Evolutionary conservation across 306 rosid species (phyloP).

Genomic region (Gynostemma pentaphyllum): DNA sequence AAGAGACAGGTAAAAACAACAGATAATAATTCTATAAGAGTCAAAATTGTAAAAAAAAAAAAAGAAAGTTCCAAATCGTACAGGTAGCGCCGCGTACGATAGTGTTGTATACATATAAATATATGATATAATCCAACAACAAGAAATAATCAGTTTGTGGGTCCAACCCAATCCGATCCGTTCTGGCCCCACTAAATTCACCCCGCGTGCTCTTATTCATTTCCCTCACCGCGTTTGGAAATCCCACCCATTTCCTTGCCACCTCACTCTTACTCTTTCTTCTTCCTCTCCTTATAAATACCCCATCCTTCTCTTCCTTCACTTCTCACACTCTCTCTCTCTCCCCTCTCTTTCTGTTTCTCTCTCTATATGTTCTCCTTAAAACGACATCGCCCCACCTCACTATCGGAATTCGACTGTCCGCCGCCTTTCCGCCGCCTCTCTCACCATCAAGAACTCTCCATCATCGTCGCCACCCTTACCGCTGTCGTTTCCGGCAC

Average conservation of each 20-base stretch:
- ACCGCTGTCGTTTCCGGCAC: constrained; percentile 56
- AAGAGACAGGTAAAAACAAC: too few relatives aligned
- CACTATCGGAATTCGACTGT: background rate
- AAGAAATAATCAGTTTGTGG: too few relatives aligned
- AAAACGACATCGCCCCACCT: background rate
- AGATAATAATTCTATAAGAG: too few relatives aligned
- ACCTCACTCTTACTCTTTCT: too few relatives aligned
- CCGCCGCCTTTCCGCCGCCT: constrained; percentile 16
- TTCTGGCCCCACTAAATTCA: background rate
- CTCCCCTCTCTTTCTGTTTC: background rate
- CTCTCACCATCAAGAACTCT: constrained; percentile 46
- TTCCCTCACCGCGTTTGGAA: background rate
- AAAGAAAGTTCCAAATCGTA: too few relatives aligned
- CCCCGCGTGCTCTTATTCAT: background rate
- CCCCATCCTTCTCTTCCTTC: background rate
- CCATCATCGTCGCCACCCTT: constrained; percentile 58
- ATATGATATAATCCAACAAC: too few relatives aligned
- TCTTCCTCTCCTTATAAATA: constrained; percentile 1
- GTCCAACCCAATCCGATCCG: background rate
- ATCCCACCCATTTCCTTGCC: background rate
- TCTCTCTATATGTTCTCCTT: constrained; percentile 6
- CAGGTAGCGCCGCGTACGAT: too few relatives aligned
- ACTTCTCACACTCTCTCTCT: background rate
- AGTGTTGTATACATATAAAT: too few relatives aligned
- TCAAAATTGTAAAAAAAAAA: too few relatives aligned